A percentile compares a stretch with the other conserved stretches of the same genome.
Evolutionary conservation across 2,329 filamentous ascomycete species (phyloP).

Genomic region (Chaetothyriales sp.): DNA sequence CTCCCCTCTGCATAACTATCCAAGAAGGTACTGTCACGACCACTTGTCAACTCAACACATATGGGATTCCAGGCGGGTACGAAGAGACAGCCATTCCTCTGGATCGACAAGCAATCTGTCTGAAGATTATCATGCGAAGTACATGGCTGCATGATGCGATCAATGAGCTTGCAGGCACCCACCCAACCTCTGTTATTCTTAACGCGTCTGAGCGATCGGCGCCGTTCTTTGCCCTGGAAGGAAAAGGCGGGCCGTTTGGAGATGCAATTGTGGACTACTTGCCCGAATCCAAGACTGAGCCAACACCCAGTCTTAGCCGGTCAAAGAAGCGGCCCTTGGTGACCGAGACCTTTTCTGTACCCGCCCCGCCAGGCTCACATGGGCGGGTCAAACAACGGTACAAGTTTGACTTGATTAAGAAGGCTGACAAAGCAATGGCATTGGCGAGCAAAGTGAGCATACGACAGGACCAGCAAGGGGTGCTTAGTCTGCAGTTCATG

Average conservation of each 20-base stretch:
- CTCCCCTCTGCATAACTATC: constrained; percentile 68
- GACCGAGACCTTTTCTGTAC: constrained; percentile 39
- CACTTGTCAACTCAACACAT: constrained; percentile 79
- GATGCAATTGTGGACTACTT: constrained; percentile 47
- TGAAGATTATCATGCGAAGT: constrained; percentile 88
- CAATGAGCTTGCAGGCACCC: constrained; percentile 43
- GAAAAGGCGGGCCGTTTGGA: constrained; percentile 42
- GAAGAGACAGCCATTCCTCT: constrained; percentile 73
- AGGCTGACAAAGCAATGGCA: constrained; percentile 81
- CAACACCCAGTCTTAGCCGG: constrained; percentile 21
- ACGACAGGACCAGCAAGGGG: constrained; percentile 72
- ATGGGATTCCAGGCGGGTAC: constrained; percentile 35
- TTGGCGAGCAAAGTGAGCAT: constrained; percentile 85
- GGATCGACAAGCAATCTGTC: constrained; percentile 58
- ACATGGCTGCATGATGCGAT: constrained; percentile 38
- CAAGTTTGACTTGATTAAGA: constrained; percentile 73
- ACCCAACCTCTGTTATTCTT: constrained; percentile 58
- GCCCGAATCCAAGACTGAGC: constrained; percentile 30
- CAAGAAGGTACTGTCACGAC: constrained; percentile 78
- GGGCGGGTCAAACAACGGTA: constrained; percentile 62
- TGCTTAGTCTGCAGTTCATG: constrained; percentile 91
- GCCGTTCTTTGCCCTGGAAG: constrained; percentile 62
- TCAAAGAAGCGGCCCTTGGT: constrained; percentile 25
- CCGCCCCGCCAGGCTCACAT: constrained; percentile 38
- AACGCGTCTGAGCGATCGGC: constrained; percentile 43